Evolutionary conservation across 31 red algal genomes (phyloP), one percentile per base, ranked within the genome.

Genomic region (Odonthalia washingtoniensis): DNA sequence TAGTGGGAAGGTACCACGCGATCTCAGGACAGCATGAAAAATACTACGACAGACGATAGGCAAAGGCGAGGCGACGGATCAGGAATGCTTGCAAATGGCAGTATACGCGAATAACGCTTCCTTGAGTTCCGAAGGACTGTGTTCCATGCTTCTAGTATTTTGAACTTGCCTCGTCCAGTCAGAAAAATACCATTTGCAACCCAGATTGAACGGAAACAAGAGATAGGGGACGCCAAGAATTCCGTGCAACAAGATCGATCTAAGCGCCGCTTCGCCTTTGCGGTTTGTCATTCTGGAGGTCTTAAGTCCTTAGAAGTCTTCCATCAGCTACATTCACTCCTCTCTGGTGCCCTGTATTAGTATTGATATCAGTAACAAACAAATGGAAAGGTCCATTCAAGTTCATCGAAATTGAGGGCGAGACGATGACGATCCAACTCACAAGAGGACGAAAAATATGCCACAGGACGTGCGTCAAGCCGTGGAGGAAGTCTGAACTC

Each of bases 71-170:
- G 73, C 33, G 6, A n/a, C n/a, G n/a, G 39, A 85, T 43, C 24
- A 18, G 49, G 82, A 85, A 31, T 74, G 68, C 2, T 49, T 85
- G 14, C 67, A 75, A 30, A 43, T 87, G 46, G 83, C 72, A n/a
- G 41, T 87, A 3, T 52, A 74, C 9, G 9, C 70, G 1, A 28
- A 74, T 24, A 73, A 0, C 17, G 0, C 34, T 32, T 76, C 70
- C 3, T 44, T 73, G 3, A 66, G 66, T 21, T 41, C 64, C 26
- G 82, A 85, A 61, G 82, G 82, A 4, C 0, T 53, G 16, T 49
- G 35, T 0, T 66, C 82, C 17, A 74, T 27, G 6, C 32, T 85
- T 0, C 40, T 74, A 3, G 70, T 74, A 40, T 85, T 75, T 74
- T 63, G 67, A 18, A 16, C 3, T 16, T 85, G 16, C 1, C 82